Evolutionary conservation across 2,329 filamentous ascomycete genomes (phyloP), one percentile per base, ranked within the genome.

Genomic region (Bipolaris victoriae): DNA sequence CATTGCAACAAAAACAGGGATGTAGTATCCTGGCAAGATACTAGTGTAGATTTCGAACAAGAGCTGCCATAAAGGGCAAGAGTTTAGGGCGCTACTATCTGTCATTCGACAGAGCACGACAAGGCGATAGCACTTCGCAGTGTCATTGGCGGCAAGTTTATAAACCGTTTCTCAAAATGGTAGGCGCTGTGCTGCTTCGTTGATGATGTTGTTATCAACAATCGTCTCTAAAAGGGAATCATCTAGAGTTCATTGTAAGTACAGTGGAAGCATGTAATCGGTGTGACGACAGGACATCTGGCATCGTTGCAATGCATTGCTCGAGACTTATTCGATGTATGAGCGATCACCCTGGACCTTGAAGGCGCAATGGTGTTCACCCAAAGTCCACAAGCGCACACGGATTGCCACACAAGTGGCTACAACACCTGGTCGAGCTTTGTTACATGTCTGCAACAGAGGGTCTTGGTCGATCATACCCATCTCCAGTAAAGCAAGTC

Each of bases 381-480:
- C 62, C 53, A 60, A 68, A 13, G 45, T 39, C 15, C 59, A 31
- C 10, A 71, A 57, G 2, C 55, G 51, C 2, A 57, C 24, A 13
- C 67, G 52, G 3, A 69, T 43, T 0, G 52, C 18, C 1, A 53
- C 18, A 2, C 58, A 35, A 1, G 54, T 54, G 5, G 57, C 50
- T 6, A 57, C 37, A 3, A 56, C 24, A 11, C 62, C 55, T 9
- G 63, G n/a, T 4, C 49, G 49, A 16, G 52, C 35, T 1, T 15
- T 44, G 18, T 51, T 55, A 6, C 52, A 52, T 2, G 57, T 45
- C 13, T 53, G 58, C 9, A 61, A 31, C 0, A 61, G 62, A 6
- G 70, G 39, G 2, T 70, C 54, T 22, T 68, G 52, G 13, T 70
- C 66, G 16, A 69, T 68, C 16, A 66, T 64, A 22, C 67, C 62